Evolutionary conservation across 2,329 filamentous ascomycete genomes (phyloP).

Genomic region (Fusarium odoratissimum): DNA sequence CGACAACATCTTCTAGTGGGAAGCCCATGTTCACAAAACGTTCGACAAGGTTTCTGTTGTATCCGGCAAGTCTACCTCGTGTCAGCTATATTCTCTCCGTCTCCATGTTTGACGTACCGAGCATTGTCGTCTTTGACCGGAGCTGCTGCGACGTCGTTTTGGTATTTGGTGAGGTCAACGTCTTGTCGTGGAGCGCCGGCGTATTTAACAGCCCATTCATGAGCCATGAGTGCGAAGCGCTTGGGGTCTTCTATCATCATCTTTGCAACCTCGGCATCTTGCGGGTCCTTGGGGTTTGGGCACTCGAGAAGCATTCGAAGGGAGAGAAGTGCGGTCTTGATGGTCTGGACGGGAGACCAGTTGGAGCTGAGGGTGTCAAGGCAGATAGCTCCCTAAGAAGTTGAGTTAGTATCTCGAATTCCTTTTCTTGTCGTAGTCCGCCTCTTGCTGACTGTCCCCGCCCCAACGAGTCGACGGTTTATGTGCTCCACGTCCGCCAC

Average conservation of each 20-base stretch:
- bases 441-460: not conserved
- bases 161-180: slow-evolving; percentile 55
- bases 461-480: not conserved
- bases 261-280: slow-evolving; percentile 93
- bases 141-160: slow-evolving; percentile 62
- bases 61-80: slow-evolving; percentile 80
- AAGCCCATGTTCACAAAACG: slow-evolving; percentile 94
- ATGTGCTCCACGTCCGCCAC: not conserved
- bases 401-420: slow-evolving; percentile 19
- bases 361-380: slow-evolving; percentile 89
- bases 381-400: slow-evolving; percentile 88
- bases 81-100: not conserved
- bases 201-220: slow-evolving; percentile 89
- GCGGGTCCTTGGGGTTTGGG: slow-evolving; percentile 95
- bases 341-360: slow-evolving; percentile 96
- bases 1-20: slow-evolving; percentile 84
- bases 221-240: slow-evolving; percentile 82
- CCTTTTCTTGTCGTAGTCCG: not conserved
- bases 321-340: slow-evolving; percentile 94
- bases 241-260: slow-evolving; percentile 86
- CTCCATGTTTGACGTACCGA: slow-evolving; percentile 44
- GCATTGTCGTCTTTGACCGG: slow-evolving; percentile 29
- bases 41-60: slow-evolving; percentile 85
- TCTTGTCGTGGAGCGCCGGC: slow-evolving; percentile 75
- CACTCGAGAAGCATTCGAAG: slow-evolving; percentile 92